These are phyloP conservation scores for Lyophyllum semitale DNA, from an alignment of 768 basidiomycete species.

Conservation along the genomic window DNA sequence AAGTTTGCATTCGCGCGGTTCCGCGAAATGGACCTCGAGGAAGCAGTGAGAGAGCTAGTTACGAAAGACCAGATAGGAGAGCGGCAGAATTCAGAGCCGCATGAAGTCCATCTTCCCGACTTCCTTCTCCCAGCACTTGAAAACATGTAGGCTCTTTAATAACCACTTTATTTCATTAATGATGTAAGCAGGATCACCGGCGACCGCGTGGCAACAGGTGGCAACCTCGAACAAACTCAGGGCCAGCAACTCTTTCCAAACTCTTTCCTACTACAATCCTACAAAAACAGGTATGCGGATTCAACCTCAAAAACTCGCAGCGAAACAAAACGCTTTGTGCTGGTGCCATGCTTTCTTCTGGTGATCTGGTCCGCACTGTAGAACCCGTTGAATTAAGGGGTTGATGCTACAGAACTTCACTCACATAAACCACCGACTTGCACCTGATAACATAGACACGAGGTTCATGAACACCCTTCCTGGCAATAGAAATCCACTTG, in stretches of 20 bases:
- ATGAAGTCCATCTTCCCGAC: constrained; percentile 7
- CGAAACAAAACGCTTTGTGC: constrained; percentile 37
- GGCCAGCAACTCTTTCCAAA: no score
- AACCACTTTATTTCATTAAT: constrained; percentile 8
- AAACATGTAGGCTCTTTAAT: not conserved
- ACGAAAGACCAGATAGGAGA: not conserved
- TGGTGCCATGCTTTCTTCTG: constrained; percentile 37
- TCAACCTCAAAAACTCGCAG: constrained; percentile 27
- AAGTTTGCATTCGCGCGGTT: constrained; percentile 1
- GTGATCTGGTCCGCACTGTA: constrained; percentile 37
- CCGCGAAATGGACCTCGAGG: not conserved
- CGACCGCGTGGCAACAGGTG: constrained; percentile 11
- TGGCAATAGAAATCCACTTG: constrained; percentile 14
- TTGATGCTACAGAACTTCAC: constrained; percentile 14
- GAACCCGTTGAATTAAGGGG: not conserved
- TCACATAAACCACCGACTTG: constrained; percentile 44
- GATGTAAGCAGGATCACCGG: constrained; percentile 1
- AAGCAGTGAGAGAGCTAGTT: not conserved
- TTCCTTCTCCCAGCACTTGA: not conserved
- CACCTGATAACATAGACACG: constrained; percentile 30
- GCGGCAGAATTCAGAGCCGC: constrained; percentile 2
- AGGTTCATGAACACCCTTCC: not conserved
- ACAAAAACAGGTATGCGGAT: no score
- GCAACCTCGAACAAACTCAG: no score
- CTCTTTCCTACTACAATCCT: no score